Conservation (phyloP, 2,329 filamentous ascomycete species). For the Taxawa tesnikishii region DNA sequence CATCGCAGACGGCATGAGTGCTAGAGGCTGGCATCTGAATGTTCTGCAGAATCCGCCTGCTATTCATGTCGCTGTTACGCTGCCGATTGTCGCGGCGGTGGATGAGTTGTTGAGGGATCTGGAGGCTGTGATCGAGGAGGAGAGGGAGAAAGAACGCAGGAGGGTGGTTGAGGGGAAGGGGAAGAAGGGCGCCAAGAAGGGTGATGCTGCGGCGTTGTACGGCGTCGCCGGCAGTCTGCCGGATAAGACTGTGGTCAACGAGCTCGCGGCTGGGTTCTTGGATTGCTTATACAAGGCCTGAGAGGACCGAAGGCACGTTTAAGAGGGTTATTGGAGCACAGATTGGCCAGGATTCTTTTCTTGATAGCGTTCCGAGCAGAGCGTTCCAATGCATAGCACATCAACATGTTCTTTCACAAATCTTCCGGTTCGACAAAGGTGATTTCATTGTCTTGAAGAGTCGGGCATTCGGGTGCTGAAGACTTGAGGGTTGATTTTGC, state of each 20-base stretch:
- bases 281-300: constrained; percentile 85
- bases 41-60: constrained; percentile 83
- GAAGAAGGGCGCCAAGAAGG: constrained; percentile 45
- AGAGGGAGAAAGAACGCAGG: constrained; percentile 70
- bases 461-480: too few relatives aligned
- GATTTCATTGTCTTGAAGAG: too few relatives aligned
- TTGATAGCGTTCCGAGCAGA: too few relatives aligned
- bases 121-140: constrained; percentile 47
- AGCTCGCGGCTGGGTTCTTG: constrained; percentile 80
- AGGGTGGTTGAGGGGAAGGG: constrained; percentile 57
- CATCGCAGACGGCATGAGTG: constrained; percentile 76
- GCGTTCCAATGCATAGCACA: too few relatives aligned
- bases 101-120: constrained; percentile 67
- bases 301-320: constrained; percentile 2
- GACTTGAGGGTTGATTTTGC: too few relatives aligned
- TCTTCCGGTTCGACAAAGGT: too few relatives aligned
- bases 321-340: too few relatives aligned
- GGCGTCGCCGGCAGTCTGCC: constrained; percentile 90
- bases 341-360: too few relatives aligned
- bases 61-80: constrained; percentile 85
- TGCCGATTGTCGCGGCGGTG: constrained; percentile 71
- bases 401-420: too few relatives aligned
- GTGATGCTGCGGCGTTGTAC: constrained; percentile 80
- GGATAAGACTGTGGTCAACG: constrained; percentile 88
- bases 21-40: constrained; percentile 89